phyloP scores from a whole-genome alignment of 2,329 filamentous ascomycete species.

The Colletotrichum sp. region DNA sequence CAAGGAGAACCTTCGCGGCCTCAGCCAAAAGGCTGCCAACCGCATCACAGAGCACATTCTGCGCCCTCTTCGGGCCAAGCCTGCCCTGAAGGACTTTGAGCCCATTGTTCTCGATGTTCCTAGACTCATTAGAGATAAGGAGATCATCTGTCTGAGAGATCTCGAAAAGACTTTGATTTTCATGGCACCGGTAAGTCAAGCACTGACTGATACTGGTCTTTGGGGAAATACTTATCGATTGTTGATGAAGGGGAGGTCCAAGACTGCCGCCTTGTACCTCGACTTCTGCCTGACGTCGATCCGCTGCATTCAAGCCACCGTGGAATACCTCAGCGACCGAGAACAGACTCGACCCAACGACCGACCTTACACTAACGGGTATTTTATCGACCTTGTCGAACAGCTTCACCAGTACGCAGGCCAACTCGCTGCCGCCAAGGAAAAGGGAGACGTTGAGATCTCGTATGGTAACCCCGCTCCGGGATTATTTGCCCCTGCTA shows the following conservation, averaged over 20 bases:
- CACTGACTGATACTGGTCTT: conserved; percentile 55
- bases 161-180: conserved; percentile 93
- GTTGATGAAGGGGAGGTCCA: conserved; percentile 80
- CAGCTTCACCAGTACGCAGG: conserved; percentile 91
- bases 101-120: conserved; percentile 80
- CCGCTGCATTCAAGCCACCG: conserved; percentile 86
- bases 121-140: conserved; percentile 78
- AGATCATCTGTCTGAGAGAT: conserved; percentile 90
- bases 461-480: conserved; percentile 48
- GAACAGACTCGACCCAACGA: conserved; percentile 86
- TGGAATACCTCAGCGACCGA: conserved; percentile 82
- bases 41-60: conserved; percentile 83
- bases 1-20: conserved; percentile 57
- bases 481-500: not conserved
- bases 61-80: conserved; percentile 76
- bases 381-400: conserved; percentile 95
- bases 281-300: conserved; percentile 91
- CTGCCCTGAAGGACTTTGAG: conserved; percentile 79
- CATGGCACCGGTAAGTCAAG: conserved; percentile 88
- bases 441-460: conserved; percentile 65
- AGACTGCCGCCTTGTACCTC: conserved; percentile 74
- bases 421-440: conserved; percentile 78
- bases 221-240: conserved; percentile 72
- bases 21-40: conserved; percentile 73
- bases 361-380: conserved; percentile 91